phyloP scores from a whole-genome alignment of 768 basidiomycete genomes.

The Mycena indigotica region DNA sequence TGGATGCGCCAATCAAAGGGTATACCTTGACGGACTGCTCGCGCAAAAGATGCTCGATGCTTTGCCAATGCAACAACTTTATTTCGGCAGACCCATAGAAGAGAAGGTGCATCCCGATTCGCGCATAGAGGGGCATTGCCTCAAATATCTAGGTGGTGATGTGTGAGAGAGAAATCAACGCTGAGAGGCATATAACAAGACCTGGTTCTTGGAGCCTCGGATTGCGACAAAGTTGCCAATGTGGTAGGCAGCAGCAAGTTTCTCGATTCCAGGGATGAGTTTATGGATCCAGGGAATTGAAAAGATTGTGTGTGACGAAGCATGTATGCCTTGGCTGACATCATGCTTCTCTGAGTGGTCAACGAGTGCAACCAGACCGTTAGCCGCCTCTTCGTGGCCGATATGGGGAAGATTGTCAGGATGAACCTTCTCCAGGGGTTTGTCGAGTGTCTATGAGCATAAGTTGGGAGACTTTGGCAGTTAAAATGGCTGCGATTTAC shows the following conservation, averaged over 20 bases:
- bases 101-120: slow-evolving; percentile 76
- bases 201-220: slow-evolving; percentile 48
- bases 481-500: neutral
- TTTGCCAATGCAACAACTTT: slow-evolving; percentile 48
- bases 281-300: slow-evolving; percentile 44
- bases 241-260: slow-evolving; percentile 53
- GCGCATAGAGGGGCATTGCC: slow-evolving; percentile 71
- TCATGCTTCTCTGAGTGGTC: slow-evolving; percentile 39
- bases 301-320: slow-evolving; percentile 31
- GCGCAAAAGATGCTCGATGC: slow-evolving; percentile 51
- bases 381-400: slow-evolving; percentile 9
- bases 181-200: too few species aligned
- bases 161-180: too few species aligned
- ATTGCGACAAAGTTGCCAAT: slow-evolving; percentile 61
- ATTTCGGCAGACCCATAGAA: slow-evolving; percentile 60
- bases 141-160: too few species aligned
- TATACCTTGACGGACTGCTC: slow-evolving; percentile 58
- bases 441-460: slow-evolving; percentile 16
- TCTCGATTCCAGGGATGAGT: slow-evolving; percentile 58
- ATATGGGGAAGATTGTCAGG: slow-evolving; percentile 4
- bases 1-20: neutral
- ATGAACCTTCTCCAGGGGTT: slow-evolving; percentile 21
- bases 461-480: slow-evolving; percentile 4
- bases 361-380: slow-evolving; percentile 19
- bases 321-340: slow-evolving; percentile 37